A percentile compares a stretch with the other conserved stretches of the same genome.
Evolutionary conservation across 1,284 basidiomycete genomes (phyloP).

Genomic region (Austropuccinia psidii): DNA sequence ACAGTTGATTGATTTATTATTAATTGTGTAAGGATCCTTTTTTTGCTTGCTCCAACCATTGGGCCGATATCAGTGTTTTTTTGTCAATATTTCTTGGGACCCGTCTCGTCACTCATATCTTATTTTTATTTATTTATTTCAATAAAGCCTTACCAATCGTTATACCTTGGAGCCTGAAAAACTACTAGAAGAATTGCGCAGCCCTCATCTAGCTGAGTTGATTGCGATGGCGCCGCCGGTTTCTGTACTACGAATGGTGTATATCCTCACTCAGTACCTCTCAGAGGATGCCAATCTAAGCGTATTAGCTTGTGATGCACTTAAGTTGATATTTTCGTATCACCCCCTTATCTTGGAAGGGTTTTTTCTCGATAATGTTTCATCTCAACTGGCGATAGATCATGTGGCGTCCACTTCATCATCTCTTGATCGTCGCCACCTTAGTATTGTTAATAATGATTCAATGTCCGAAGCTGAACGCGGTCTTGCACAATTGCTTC

Average conservation of each 20-base stretch:
- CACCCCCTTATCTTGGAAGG: slow-evolving; percentile 24
- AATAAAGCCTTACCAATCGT: slow-evolving; percentile 27
- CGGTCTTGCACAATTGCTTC: slow-evolving; percentile 14
- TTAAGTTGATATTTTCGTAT: slow-evolving; percentile 24
- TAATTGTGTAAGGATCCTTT: slow-evolving; percentile 11
- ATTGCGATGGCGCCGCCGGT: slow-evolving; percentile 18
- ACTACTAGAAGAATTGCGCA: slow-evolving; percentile 27
- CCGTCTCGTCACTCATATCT: background rate
- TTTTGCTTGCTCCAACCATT: too few species aligned
- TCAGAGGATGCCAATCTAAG: background rate
- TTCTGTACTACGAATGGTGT: slow-evolving; percentile 21
- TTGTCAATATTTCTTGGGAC: background rate
- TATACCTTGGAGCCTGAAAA: slow-evolving; percentile 6
- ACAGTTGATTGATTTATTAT: slow-evolving; percentile 9
- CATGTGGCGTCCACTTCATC: background rate
- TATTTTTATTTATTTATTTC: background rate
- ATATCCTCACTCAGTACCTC: slow-evolving; percentile 33
- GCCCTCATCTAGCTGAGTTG: slow-evolving; percentile 25
- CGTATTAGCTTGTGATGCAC: slow-evolving; percentile 20
- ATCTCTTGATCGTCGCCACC: background rate
- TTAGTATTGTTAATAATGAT: background rate
- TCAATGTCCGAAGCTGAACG: slow-evolving; percentile 28
- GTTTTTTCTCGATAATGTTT: slow-evolving; percentile 24
- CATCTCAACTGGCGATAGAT: background rate
- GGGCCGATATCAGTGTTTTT: too few species aligned